Conservation (phyloP, 257 asterid species). For the Ocimum tenuiflorum region DNA sequence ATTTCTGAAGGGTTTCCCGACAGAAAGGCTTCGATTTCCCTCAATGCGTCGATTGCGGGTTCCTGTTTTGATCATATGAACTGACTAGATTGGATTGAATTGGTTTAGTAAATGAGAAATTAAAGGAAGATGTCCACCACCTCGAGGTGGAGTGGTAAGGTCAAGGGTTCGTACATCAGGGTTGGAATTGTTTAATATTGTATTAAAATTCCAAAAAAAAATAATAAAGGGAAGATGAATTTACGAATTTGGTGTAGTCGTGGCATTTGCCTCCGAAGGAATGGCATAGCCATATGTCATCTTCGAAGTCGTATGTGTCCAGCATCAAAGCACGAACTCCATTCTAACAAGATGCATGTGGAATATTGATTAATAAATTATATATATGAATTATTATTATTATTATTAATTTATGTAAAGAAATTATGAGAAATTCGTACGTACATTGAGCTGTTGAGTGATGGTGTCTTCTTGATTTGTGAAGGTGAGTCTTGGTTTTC, state of each 20-base stretch:
- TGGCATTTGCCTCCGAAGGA: slow-evolving; percentile 59
- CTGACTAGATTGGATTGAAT: slow-evolving; percentile 41
- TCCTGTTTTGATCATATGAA: slow-evolving; percentile 38
- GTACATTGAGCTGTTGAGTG: slow-evolving; percentile 63
- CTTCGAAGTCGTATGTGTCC: slow-evolving; percentile 59
- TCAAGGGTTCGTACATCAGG: no score
- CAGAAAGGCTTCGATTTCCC: slow-evolving; percentile 48
- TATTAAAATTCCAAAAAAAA: no score
- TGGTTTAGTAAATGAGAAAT: no score
- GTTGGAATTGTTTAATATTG: no score
- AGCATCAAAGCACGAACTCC: slow-evolving; percentile 85
- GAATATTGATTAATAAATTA: background rate
- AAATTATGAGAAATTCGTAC: no score
- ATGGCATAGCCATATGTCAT: slow-evolving; percentile 76
- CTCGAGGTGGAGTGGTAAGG: no score
- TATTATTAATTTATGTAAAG: no score
- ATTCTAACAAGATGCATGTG: slow-evolving; percentile 27
- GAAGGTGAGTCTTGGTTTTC: slow-evolving; percentile 27
- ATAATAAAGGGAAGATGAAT: no score
- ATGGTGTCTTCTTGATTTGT: slow-evolving; percentile 59
- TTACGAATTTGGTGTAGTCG: slow-evolving; percentile 60
- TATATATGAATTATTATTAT: no score
- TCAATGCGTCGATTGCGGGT: slow-evolving; percentile 51
- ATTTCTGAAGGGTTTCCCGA: slow-evolving; percentile 60
- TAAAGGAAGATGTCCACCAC: no score